These are phyloP conservation scores for Diaporthe citriasiana DNA, from an alignment of 2,329 filamentous ascomycete genomes.

Conservation along the genomic window DNA sequence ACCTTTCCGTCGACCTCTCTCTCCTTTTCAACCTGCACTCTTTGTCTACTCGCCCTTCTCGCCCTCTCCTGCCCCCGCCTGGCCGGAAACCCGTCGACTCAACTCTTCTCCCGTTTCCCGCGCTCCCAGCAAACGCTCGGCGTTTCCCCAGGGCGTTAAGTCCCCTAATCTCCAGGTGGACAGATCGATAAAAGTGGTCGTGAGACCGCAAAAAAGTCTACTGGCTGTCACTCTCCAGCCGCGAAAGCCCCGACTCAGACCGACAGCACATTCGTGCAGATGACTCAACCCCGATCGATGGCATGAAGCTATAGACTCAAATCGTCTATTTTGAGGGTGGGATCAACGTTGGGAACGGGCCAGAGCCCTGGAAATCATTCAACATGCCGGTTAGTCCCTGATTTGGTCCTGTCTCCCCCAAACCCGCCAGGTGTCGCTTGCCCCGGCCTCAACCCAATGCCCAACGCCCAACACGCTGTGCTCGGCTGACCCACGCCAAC, in stretches of 20 bases:
- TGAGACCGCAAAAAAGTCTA: slow-evolving; percentile 34
- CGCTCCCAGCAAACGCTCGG: neutral
- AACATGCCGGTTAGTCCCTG: slow-evolving; percentile 56
- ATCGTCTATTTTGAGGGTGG: slow-evolving; percentile 41
- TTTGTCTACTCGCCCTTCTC: slow-evolving; percentile 35
- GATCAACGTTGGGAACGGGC: slow-evolving; percentile 34
- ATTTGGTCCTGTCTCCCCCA: slow-evolving; percentile 6
- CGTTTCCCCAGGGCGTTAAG: slow-evolving; percentile 11
- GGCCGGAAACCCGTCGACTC: neutral
- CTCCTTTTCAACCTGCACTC: slow-evolving; percentile 16
- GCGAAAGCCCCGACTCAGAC: slow-evolving; percentile 7
- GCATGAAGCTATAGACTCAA: slow-evolving; percentile 49
- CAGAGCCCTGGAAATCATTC: slow-evolving; percentile 36
- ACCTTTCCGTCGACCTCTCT: slow-evolving; percentile 25
- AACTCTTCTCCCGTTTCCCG: neutral
- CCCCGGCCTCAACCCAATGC: neutral
- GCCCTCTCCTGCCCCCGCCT: neutral
- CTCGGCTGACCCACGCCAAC: slow-evolving; percentile 38
- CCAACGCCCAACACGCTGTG: neutral
- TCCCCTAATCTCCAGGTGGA: slow-evolving; percentile 34
- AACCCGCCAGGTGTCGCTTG: slow-evolving; percentile 20
- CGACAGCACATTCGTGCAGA: slow-evolving; percentile 28
- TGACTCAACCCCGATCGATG: slow-evolving; percentile 40
- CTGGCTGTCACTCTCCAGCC: slow-evolving; percentile 30
- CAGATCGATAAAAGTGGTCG: slow-evolving; percentile 24